Evolutionary conservation across 2,329 filamentous ascomycete species (phyloP).

Genomic region (Thelonectria olida): DNA sequence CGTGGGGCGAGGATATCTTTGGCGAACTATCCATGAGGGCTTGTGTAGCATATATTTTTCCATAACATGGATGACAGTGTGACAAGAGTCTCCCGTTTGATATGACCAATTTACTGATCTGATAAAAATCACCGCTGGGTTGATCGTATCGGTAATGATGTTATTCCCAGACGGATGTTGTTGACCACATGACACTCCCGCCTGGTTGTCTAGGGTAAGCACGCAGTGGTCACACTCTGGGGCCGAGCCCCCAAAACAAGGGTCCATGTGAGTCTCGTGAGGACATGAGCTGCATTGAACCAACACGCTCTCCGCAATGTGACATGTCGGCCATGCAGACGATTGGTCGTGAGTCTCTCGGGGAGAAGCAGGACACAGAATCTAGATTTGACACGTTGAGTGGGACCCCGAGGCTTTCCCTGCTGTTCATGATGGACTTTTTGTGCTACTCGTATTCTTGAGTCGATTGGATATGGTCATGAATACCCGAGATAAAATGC

Average conservation of each 20-base stretch:
- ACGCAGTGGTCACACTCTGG: not conserved
- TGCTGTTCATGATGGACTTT: not conserved
- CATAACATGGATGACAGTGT: too few species aligned
- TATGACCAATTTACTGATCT: not conserved
- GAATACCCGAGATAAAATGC: not conserved
- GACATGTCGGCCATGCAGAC: not conserved
- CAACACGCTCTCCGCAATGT: constrained; percentile 11
- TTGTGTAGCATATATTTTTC: too few species aligned
- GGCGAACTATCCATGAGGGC: too few species aligned
- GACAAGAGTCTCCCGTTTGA: not conserved
- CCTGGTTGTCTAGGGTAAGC: constrained; percentile 19
- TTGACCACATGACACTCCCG: constrained; percentile 8
- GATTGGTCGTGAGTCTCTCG: not conserved
- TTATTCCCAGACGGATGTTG: not conserved
- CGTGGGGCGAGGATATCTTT: too few species aligned
- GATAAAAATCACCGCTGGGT: too few species aligned
- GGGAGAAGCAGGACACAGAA: not conserved
- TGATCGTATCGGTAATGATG: not conserved
- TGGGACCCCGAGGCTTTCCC: not conserved
- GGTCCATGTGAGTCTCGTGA: constrained; percentile 13
- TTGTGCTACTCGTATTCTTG: not conserved
- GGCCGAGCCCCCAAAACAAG: constrained; percentile 6
- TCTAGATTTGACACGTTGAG: constrained; percentile 9
- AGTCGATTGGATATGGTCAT: not conserved
- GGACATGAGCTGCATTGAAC: not conserved